Evolutionary conservation across 441 rosid genomes (phyloP).

Genomic region (Gossypium armourianum): DNA sequence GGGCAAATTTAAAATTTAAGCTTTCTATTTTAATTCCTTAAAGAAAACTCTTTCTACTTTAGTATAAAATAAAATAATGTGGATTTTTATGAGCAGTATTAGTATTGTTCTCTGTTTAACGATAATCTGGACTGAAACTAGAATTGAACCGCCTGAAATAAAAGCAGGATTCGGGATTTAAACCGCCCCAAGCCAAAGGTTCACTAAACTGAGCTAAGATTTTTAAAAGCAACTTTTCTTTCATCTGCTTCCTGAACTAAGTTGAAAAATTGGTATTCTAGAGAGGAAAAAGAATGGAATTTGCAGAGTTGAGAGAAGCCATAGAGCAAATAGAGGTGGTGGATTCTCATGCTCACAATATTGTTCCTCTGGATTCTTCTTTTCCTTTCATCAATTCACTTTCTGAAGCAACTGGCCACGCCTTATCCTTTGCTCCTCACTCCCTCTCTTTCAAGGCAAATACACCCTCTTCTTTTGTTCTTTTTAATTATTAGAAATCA

Average conservation of each 20-base stretch:
- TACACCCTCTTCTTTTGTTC: not conserved
- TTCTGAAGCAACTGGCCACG: conserved; percentile 67
- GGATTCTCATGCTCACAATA: conserved; percentile 74
- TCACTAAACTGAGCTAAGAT: too few species aligned
- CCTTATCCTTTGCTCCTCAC: conserved; percentile 50
- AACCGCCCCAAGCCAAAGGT: too few species aligned
- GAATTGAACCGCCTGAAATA: too few species aligned
- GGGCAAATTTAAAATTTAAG: too few species aligned
- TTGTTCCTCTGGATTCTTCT: conserved; percentile 67
- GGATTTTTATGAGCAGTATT: too few species aligned
- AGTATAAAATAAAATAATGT: too few species aligned
- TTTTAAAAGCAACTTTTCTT: not conserved
- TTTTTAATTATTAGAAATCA: not conserved
- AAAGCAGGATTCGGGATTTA: too few species aligned
- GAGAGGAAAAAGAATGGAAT: conserved; percentile 37
- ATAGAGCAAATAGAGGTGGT: conserved; percentile 51
- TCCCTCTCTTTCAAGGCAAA: conserved; percentile 73
- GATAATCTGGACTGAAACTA: too few species aligned
- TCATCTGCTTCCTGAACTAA: not conserved
- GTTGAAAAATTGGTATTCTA: too few species aligned
- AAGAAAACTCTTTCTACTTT: too few species aligned
- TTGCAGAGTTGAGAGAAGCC: conserved; percentile 40
- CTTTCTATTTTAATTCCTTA: too few species aligned
- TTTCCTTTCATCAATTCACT: conserved; percentile 53
- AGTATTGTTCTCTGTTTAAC: too few species aligned